These are phyloP conservation scores for Cryptococcus hybrid DNA, from an alignment of 1,284 basidiomycete genomes.

Conservation along the genomic window DNA sequence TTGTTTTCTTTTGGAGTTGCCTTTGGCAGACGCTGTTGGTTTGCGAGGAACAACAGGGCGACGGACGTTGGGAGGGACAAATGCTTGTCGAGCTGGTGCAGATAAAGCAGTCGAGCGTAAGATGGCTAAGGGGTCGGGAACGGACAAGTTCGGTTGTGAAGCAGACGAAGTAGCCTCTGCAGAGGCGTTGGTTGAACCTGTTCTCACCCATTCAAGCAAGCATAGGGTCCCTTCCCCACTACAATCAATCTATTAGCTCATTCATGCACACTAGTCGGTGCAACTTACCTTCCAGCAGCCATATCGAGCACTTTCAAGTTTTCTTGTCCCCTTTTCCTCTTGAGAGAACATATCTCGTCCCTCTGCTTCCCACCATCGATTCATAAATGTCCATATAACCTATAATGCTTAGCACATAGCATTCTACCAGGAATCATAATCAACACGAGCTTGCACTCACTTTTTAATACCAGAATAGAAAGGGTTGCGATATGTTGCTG, in stretches of 20 bases:
- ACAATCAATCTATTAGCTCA: neutral
- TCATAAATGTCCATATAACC: constrained; percentile 40
- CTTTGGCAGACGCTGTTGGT: neutral
- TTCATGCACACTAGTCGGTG: neutral
- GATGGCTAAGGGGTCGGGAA: constrained; percentile 15
- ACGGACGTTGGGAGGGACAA: constrained; percentile 37
- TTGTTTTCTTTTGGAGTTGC: constrained; percentile 1
- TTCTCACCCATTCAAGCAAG: constrained; percentile 44
- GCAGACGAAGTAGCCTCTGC: neutral
- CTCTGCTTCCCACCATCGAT: constrained; percentile 53
- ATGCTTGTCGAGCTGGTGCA: constrained; percentile 20
- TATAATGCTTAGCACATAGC: constrained; percentile 1
- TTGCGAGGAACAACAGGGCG: neutral
- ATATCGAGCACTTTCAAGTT: constrained; percentile 53
- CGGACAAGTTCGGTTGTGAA: neutral
- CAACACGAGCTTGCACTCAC: constrained; percentile 36
- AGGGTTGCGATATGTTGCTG: constrained; percentile 66
- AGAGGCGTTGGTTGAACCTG: constrained; percentile 1
- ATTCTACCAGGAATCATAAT: neutral
- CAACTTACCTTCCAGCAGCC: constrained; percentile 55
- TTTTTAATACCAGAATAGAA: constrained; percentile 66
- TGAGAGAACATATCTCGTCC: constrained; percentile 22
- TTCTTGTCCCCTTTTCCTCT: neutral
- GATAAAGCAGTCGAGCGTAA: constrained; percentile 5
- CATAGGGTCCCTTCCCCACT: constrained; percentile 50